phyloP scores from a whole-genome alignment of 306 rosid genomes.

The Cicer chorassanicum region DNA sequence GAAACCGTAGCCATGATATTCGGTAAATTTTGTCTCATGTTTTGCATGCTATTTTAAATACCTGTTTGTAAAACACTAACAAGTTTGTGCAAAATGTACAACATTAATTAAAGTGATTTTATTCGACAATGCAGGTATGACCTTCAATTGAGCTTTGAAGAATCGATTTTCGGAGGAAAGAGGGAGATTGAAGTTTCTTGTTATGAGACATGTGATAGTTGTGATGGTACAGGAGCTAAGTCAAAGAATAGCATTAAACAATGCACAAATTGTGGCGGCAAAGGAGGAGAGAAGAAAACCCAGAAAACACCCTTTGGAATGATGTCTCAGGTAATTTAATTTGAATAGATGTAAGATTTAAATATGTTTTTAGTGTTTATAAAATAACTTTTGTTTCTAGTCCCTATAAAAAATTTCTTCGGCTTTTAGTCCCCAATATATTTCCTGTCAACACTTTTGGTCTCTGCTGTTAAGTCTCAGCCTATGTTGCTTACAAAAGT shows the following conservation, averaged over 20 bases:
- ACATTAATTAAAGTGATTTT: slow-evolving; percentile 31
- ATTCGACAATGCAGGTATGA: slow-evolving; percentile 62
- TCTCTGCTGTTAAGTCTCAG: too few species aligned
- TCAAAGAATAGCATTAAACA: slow-evolving; percentile 64
- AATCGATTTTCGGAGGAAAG: slow-evolving; percentile 81
- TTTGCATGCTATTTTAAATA: slow-evolving; percentile 10
- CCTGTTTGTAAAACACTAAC: neutral
- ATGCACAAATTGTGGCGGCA: slow-evolving; percentile 84
- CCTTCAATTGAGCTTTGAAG: slow-evolving; percentile 85
- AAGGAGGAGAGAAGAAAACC: slow-evolving; percentile 79
- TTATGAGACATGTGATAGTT: slow-evolving; percentile 66
- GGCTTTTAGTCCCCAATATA: too few species aligned
- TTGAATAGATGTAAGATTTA: neutral
- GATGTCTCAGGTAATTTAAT: slow-evolving; percentile 74
- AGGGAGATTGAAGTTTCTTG: slow-evolving; percentile 74
- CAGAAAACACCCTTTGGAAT: slow-evolving; percentile 90
- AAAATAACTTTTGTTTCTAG: too few species aligned
- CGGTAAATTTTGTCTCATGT: slow-evolving; percentile 54
- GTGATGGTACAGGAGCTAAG: slow-evolving; percentile 91
- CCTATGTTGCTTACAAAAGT: too few species aligned
- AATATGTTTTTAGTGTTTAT: too few species aligned
- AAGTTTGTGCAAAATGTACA: slow-evolving; percentile 11
- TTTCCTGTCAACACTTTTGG: too few species aligned
- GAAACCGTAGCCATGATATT: slow-evolving; percentile 64
- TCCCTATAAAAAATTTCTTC: too few species aligned